A percentile compares a stretch with the other conserved stretches of the same genome.
These are phyloP conservation scores for Petunia axillaris DNA, from an alignment of 257 asterid species.

Conservation along the genomic window DNA sequence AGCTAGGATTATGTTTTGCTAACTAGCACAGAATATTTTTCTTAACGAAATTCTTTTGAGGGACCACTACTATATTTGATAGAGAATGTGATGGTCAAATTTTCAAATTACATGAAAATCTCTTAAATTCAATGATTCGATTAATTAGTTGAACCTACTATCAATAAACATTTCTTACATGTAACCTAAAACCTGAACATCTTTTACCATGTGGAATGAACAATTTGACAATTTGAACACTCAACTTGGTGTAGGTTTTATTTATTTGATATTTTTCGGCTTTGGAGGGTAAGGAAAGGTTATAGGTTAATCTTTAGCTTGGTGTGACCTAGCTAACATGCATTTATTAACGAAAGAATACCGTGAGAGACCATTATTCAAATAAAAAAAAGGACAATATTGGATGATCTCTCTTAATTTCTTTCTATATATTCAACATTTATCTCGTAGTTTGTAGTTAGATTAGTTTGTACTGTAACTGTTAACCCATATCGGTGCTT, in stretches of 20 bases:
- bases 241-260: not conserved
- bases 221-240: conserved; percentile 19
- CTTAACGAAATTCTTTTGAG: not conserved
- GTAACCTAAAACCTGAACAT: conserved; percentile 9
- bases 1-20: not conserved
- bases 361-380: too few relatives aligned
- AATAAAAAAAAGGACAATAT: too few relatives aligned
- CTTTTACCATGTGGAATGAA: not conserved
- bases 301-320: too few relatives aligned
- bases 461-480: too few relatives aligned
- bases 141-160: conserved; percentile 11
- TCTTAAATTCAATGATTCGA: not conserved
- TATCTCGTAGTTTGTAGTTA: too few relatives aligned
- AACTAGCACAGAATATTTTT: conserved; percentile 20
- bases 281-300: not conserved
- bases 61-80: conserved; percentile 16
- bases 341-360: too few relatives aligned
- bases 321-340: too few relatives aligned
- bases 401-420: too few relatives aligned
- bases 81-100: conserved; percentile 19
- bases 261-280: too few relatives aligned
- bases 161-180: not conserved
- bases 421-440: too few relatives aligned
- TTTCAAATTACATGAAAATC: conserved; percentile 1
- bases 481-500: too few relatives aligned